phyloP scores from a whole-genome alignment of 2,329 filamentous ascomycete genomes.

The Aspergillus fructus region DNA sequence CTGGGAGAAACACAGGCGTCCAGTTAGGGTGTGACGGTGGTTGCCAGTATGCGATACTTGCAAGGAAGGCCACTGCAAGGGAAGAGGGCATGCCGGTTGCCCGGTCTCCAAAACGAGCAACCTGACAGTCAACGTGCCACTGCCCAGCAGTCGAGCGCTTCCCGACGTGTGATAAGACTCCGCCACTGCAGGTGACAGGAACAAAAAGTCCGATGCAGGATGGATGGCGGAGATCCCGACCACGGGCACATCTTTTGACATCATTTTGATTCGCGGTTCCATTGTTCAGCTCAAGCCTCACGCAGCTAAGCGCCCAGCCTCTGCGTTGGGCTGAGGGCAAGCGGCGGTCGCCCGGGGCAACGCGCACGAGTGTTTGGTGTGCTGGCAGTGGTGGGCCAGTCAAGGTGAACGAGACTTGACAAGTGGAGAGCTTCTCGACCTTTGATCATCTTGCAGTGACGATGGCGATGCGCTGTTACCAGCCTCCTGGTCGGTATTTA shows the following conservation, averaged over 20 bases:
- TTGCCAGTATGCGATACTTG: not conserved
- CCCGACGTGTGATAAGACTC: not conserved
- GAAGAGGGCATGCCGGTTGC: not conserved
- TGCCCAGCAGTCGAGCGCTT: not conserved
- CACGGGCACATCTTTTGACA: not conserved
- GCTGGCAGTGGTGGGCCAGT: conserved; percentile 14
- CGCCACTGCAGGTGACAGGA: not conserved
- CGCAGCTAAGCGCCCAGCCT: conserved; percentile 4
- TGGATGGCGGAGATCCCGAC: conserved; percentile 2
- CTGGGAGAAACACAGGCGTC: not conserved
- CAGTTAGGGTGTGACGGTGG: not conserved
- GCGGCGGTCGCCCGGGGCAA: conserved; percentile 16
- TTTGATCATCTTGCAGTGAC: conserved; percentile 15
- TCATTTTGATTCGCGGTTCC: conserved; percentile 2
- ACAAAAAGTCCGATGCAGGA: not conserved
- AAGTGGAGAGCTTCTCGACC: conserved; percentile 12
- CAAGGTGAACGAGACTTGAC: conserved; percentile 4
- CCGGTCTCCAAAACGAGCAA: not conserved
- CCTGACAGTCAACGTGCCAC: not conserved
- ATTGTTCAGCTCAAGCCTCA: conserved; percentile 11
- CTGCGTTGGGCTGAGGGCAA: conserved; percentile 8
- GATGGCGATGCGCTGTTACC: conserved; percentile 1
- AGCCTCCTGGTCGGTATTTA: conserved; percentile 8
- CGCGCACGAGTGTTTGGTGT: conserved; percentile 24
- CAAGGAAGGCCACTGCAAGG: not conserved